Base-by-base conservation (phyloP, 192 early-diverging fungal genomes). In the Gryganskiella cystojenkinii region DNA sequence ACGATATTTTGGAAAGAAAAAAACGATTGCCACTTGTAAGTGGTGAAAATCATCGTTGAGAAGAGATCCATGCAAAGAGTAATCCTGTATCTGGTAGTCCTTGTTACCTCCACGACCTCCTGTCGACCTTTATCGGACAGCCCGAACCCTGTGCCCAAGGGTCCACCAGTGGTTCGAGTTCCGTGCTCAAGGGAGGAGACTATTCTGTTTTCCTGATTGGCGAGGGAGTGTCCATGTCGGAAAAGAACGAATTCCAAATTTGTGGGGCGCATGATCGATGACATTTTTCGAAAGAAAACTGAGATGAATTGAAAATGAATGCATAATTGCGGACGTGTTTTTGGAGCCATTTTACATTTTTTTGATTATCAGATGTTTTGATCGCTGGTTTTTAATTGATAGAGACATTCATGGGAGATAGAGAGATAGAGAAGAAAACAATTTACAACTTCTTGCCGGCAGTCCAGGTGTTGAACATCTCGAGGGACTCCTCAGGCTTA, bases 391-490 rank as follows among this genome's bases (percentile, higher is more conserved):
- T 5, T 40, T 40, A 40, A 9, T 40, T 40, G 5, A 5, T 40
- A 5, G 37, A 40, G 7, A 40, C 37, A n/a, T n/a, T n/a, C n/a
- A n/a, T n/a, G n/a, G n/a, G n/a, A n/a, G n/a, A n/a, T n/a, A n/a
- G n/a, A n/a, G n/a, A n/a, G n/a, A n/a, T n/a, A 40, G 13, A 40
- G 5, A 13, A 40, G 44, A 55, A 37, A 53, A 45, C 44, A 13
- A 42, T 65, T 70, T 66, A 69, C 19, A 74, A 20, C n/a, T 58
- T 71, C 65, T 58, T 68, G 30, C 69, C 51, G 35, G n/a, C 37
- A 44, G 95, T 69, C 95, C 95, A 98, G 53, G 82, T 81, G 84
- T 94, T 95, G 66, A 98, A 88, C 87, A 98, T 92, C 82, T 95
- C 95, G 30, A 91, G 79, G 44, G 89, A 85, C 71, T 86, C 87